Base-by-base conservation (phyloP, 495 filamentous ascomycete species). In the Xylaria castorea region DNA sequence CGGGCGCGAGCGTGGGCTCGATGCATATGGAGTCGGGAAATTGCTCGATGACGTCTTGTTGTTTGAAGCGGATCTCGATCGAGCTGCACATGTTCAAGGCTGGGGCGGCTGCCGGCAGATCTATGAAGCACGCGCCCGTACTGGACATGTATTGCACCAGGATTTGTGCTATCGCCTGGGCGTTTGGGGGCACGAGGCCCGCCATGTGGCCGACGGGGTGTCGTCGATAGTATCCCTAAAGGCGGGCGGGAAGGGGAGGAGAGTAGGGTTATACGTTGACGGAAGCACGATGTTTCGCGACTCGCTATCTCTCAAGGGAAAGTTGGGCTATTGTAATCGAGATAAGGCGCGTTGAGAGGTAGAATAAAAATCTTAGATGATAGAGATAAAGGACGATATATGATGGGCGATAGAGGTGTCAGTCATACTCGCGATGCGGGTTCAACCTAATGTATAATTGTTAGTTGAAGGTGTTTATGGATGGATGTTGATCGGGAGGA, bases 81-180 rank as follows among this genome's bases (percentile, higher is more conserved):
- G 72, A 42, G 25, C 61, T 71, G 68, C 76, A 77, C 18, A 68
- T 62, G 63, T 62, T 63, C 66, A 57, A 46, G 73, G 73, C 27
- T 72, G 30, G 44, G 30, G 27, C 30, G 66, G 68, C 42, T 1
- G 76, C 67, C 2, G 75, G 65, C 71, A 78, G 65, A 22, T 76
- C 73, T 9, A 78, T 48, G 63, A 78, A 63, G 30, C 76, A 78
- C 12, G 51, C 68, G 1, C 74, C 76, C 44, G 46, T 67, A 30
- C 22, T 32, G 34, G 72, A 14, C 11, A 50, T 65, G 67, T 70
- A 57, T 34, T 63, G 42, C 51, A 74, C 32, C 73, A 82, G 16
- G 80, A 83, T 73, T 71, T 81, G 36, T 74, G 81, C 72, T 82
- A 81, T 64, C 72, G 74, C 32, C 79, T 82, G 72, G 74, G 80